Percentiles rank a stretch among this genome's conserved stretches.
These are phyloP conservation scores for Eimeria sp. DNA, from an alignment of 169 alveolate species.

Conservation along the genomic window DNA sequence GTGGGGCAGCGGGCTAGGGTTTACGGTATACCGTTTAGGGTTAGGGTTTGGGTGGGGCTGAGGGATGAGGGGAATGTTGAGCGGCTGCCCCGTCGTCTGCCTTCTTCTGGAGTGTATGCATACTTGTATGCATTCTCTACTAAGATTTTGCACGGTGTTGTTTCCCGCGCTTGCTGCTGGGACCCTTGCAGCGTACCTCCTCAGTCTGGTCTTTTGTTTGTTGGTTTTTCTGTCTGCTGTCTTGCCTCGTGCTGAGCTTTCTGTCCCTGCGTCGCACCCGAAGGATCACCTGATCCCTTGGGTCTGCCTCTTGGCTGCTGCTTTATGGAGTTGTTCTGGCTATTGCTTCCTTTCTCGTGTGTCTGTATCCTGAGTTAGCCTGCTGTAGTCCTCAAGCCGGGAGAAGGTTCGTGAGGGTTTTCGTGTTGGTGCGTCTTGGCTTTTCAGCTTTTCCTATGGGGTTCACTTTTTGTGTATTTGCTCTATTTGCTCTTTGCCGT, in stretches of 20 bases:
- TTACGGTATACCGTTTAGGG: not conserved
- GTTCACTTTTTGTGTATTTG: not conserved
- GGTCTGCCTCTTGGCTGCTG: not conserved
- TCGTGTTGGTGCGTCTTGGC: not conserved
- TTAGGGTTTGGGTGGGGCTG: not conserved
- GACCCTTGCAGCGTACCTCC: not conserved
- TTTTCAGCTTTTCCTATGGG: no score
- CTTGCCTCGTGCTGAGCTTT: no score
- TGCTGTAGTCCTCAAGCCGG: not conserved
- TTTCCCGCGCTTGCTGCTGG: not conserved
- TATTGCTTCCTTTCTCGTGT: not conserved
- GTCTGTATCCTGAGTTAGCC: not conserved
- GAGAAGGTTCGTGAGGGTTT: not conserved
- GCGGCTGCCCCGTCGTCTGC: not conserved
- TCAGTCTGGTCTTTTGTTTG: not conserved
- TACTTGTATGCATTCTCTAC: not conserved
- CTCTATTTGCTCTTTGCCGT: not conserved
- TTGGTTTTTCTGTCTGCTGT: not conserved
- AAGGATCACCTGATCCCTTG: not conserved
- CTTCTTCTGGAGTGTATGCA: not conserved
- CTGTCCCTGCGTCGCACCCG: not conserved
- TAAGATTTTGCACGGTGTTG: not conserved
- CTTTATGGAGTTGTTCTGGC: not conserved
- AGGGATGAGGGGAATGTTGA: no score
- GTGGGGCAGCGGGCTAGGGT: conserved; percentile 3